Percentiles rank a stretch among this genome's conserved stretches.
Evolutionary conservation across 768 basidiomycete genomes (phyloP).

Genomic region (Boletus rubropictus): DNA sequence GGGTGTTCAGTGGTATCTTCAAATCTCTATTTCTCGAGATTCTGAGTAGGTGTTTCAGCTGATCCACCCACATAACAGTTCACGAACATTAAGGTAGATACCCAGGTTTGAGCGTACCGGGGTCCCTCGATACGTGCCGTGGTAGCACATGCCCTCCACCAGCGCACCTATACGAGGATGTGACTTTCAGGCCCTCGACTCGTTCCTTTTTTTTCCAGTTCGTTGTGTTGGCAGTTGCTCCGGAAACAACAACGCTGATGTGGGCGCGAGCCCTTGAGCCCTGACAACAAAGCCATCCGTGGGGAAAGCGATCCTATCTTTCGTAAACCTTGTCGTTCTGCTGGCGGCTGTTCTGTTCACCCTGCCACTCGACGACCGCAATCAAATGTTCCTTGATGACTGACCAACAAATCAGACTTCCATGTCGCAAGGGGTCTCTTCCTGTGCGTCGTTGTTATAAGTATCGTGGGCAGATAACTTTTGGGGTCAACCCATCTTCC

Average conservation of each 20-base stretch:
- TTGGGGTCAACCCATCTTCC: background rate
- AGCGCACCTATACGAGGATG: background rate
- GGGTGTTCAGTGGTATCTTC: no score
- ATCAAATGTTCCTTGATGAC: background rate
- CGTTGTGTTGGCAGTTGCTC: background rate
- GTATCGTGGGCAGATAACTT: background rate
- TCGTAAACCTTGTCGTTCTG: background rate
- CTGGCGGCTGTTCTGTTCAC: background rate
- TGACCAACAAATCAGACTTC: background rate
- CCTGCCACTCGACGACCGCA: background rate
- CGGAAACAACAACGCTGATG: no score
- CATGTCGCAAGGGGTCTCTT: background rate
- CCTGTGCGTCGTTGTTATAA: constrained; percentile 2
- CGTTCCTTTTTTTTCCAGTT: background rate
- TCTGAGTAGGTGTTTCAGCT: background rate
- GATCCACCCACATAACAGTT: no score
- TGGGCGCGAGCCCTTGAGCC: background rate
- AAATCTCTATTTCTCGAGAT: background rate
- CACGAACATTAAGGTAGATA: background rate
- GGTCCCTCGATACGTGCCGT: background rate
- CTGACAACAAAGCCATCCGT: background rate
- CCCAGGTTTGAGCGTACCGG: background rate
- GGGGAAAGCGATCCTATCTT: background rate
- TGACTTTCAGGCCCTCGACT: background rate
- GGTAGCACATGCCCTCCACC: background rate